Conservation (phyloP, 768 basidiomycete species). For the Leucocoprinus sp. region DNA sequence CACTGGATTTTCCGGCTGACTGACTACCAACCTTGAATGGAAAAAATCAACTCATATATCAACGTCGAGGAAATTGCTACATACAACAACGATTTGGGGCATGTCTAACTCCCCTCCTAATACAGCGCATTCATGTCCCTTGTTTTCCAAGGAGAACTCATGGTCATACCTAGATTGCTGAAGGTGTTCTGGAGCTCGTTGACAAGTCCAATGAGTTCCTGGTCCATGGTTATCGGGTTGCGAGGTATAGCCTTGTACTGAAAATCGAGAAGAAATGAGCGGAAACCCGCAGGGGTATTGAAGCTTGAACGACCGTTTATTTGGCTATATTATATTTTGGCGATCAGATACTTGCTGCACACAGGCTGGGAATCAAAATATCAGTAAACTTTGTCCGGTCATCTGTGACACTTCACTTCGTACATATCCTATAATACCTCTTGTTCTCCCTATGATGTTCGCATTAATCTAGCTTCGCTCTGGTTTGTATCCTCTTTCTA, state of each 20-base stretch:
- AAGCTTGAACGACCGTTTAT: background rate
- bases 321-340: constrained; percentile 4
- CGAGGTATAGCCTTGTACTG: background rate
- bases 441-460: too few relatives aligned
- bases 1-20: constrained; percentile 93
- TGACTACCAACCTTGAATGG: constrained; percentile 81
- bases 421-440: too few relatives aligned
- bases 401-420: background rate
- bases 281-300: constrained; percentile 6
- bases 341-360: too few relatives aligned
- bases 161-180: constrained; percentile 72
- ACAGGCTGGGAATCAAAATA: constrained; percentile 2
- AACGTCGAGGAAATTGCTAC: constrained; percentile 22
- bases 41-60: constrained; percentile 9
- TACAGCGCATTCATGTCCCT: constrained; percentile 8
- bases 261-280: background rate
- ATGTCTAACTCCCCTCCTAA: constrained; percentile 85
- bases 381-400: background rate
- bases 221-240: constrained; percentile 58
- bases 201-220: constrained; percentile 88
- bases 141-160: constrained; percentile 12
- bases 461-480: too few relatives aligned
- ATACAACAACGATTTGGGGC: constrained; percentile 84
- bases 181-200: constrained; percentile 95
- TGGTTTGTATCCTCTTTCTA: too few relatives aligned